Conservation (phyloP, 2,329 filamentous ascomycete species). For the Madurella fahalii region DNA sequence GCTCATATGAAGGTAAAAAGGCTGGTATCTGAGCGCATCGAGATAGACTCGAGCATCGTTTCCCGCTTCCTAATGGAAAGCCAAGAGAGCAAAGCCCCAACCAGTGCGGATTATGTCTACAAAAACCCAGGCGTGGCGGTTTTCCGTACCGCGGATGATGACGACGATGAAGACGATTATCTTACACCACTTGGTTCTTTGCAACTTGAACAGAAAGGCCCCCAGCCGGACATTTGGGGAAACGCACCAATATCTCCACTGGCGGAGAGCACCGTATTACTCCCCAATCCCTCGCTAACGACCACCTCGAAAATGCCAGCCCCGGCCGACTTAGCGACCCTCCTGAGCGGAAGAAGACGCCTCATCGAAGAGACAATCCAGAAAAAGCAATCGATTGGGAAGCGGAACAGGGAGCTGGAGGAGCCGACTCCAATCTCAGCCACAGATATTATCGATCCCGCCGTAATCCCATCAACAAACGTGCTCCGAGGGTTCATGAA, state of each 20-base stretch:
- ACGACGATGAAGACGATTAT: slow-evolving; percentile 24
- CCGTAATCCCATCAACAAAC: slow-evolving; percentile 16
- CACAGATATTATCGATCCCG: slow-evolving; percentile 6
- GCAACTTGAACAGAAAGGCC: background rate
- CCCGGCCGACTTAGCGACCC: slow-evolving; percentile 6
- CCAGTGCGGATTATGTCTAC: slow-evolving; percentile 25
- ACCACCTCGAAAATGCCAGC: background rate
- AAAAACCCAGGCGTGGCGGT: slow-evolving; percentile 20
- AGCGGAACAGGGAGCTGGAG: background rate
- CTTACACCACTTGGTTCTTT: background rate
- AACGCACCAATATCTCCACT: background rate
- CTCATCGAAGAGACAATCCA: slow-evolving; percentile 14
- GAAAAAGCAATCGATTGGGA: background rate
- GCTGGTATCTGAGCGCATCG: slow-evolving; percentile 21
- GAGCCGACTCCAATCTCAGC: background rate
- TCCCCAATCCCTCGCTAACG: background rate
- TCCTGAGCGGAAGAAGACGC: slow-evolving; percentile 15
- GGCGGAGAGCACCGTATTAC: background rate
- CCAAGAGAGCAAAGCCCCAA: slow-evolving; percentile 12
- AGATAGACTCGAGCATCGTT: slow-evolving; percentile 15
- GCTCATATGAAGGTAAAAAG: slow-evolving; percentile 18
- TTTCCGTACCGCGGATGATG: slow-evolving; percentile 14
- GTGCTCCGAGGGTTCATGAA: slow-evolving; percentile 16
- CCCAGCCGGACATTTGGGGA: background rate
- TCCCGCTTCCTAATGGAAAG: slow-evolving; percentile 13